Percentiles rank a stretch among this genome's conserved stretches.
Conservation (phyloP, 306 rosid species). For the Cucurbita pepo region DNA sequence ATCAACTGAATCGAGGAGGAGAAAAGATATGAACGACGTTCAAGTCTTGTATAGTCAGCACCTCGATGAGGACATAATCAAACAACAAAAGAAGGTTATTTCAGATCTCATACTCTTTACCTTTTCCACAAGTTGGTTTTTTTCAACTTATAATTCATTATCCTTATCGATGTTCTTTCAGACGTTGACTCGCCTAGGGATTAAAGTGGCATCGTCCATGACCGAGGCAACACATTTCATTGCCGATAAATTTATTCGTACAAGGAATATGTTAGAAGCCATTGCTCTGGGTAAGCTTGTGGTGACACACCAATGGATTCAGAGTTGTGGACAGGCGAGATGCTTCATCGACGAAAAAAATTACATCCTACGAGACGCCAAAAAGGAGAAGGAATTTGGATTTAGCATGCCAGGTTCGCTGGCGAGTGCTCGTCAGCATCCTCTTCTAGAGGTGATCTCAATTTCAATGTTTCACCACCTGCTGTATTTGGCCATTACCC, state of each 20-base stretch:
- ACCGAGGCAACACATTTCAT: constrained; percentile 84
- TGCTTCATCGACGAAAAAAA: constrained; percentile 79
- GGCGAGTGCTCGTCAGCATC: constrained; percentile 46
- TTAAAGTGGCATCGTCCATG: constrained; percentile 50
- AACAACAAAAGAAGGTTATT: constrained; percentile 79
- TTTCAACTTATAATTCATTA: constrained; percentile 7
- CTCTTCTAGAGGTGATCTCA: constrained; percentile 50
- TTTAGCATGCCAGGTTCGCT: constrained; percentile 75
- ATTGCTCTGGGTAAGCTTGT: constrained; percentile 84
- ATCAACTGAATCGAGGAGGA: constrained; percentile 60
- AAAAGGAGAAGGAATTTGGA: constrained; percentile 85
- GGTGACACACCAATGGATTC: constrained; percentile 86
- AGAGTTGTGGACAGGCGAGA: constrained; percentile 86
- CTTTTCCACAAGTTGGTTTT: neutral
- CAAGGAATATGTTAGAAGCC: constrained; percentile 89
- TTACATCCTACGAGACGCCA: constrained; percentile 57
- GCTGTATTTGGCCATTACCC: constrained; percentile 5
- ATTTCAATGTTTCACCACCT: neutral
- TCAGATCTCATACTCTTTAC: neutral
- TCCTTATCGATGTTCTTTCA: constrained; percentile 23
- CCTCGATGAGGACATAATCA: constrained; percentile 55
- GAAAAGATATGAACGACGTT: constrained; percentile 63
- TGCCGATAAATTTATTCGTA: constrained; percentile 76
- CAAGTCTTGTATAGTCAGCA: constrained; percentile 73
- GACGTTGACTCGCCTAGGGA: constrained; percentile 61